Base-by-base conservation (phyloP, 169 alveolate genomes). In the Plasmodium blacklocki region DNA sequence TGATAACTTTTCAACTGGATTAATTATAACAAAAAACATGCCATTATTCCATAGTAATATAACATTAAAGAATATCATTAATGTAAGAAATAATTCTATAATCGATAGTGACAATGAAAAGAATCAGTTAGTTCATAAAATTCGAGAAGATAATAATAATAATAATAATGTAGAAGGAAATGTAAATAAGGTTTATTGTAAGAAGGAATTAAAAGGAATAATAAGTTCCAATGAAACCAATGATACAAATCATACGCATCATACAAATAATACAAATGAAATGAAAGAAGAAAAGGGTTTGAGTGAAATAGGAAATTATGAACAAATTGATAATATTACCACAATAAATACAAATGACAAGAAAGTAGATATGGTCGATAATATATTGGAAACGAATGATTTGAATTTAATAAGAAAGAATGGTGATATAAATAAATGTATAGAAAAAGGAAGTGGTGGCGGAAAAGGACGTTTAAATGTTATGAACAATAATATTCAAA, bases 401-500 rank as follows among this genome's bases (percentile, higher is more conserved):
- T 11, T 66, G 21, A 66, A 66, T 66, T n/a, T 32, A 39, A 23
- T 8, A 3, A 23, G 12, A 29, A 32, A 6, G 14, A 12, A 3
- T 7, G 52, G 43, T 18, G 56, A 66, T 32, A 66, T 26, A 19
- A 7, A 66, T 32, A 26, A 29, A 66, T 23, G 74, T 26, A 29
- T 66, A 14, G 88, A 74, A 12, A 23, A 45, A 56, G 49, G 15
- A 47, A 29, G 8, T 23, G 15, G 62, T 2, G 14, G 62, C 12
- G 15, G 5, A 7, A 60, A 26, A 29, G 14, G 29, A 15, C n/a
- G 59, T 50, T 39, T 74, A 18, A 74, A 74, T 29, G 70, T 78
- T 18, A 21, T 67, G 50, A 39, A 39, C 47, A 64, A 78, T 70
- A 70, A 78, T 66, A 78, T 78, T 12, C 89, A 78, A 4, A 78